Evolutionary conservation across 2,329 filamentous ascomycete genomes (phyloP).

Genomic region (Podosphaera aphanis): DNA sequence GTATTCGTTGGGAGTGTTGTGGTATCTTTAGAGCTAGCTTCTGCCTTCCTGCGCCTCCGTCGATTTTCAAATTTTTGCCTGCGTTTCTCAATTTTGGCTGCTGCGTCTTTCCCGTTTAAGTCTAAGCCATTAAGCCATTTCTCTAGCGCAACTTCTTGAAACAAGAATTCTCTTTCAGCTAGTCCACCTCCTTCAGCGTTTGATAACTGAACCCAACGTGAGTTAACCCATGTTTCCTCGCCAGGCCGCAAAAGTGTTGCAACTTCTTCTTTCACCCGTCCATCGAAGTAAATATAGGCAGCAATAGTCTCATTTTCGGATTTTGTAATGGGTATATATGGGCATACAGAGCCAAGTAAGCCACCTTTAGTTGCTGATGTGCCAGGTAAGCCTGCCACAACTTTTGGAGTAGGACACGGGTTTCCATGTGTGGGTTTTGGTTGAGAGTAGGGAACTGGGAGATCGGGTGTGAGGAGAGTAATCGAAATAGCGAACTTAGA

Average conservation of each 20-base stretch:
- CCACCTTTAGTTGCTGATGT: slow-evolving; percentile 26
- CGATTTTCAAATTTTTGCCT: slow-evolving; percentile 54
- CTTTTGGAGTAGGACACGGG: slow-evolving; percentile 59
- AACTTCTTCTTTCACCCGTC: slow-evolving; percentile 83
- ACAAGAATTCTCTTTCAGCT: slow-evolving; percentile 88
- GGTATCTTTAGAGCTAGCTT: slow-evolving; percentile 23
- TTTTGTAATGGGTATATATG: slow-evolving; percentile 79
- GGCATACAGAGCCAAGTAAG: slow-evolving; percentile 36
- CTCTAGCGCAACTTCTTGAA: slow-evolving; percentile 88
- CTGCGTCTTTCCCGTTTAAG: slow-evolving; percentile 76
- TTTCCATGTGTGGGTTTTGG: slow-evolving; percentile 57
- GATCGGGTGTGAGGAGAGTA: slow-evolving; percentile 69
- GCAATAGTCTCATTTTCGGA: slow-evolving; percentile 93
- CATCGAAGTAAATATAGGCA: slow-evolving; percentile 97
- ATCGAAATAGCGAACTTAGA: slow-evolving; percentile 97
- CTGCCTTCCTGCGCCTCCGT: slow-evolving; percentile 36
- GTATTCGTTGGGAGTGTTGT: not conserved
- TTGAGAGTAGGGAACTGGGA: slow-evolving; percentile 78
- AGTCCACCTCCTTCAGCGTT: slow-evolving; percentile 79
- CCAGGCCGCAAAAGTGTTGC: slow-evolving; percentile 77
- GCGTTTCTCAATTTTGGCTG: slow-evolving; percentile 73
- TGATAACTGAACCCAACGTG: slow-evolving; percentile 86
- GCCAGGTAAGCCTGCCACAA: slow-evolving; percentile 48
- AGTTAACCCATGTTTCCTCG: slow-evolving; percentile 98
- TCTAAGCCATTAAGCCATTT: slow-evolving; percentile 92